Percentiles rank a stretch among this genome's conserved stretches.
Conservation (phyloP, 441 rosid species). For the Gossypium aridum region DNA sequence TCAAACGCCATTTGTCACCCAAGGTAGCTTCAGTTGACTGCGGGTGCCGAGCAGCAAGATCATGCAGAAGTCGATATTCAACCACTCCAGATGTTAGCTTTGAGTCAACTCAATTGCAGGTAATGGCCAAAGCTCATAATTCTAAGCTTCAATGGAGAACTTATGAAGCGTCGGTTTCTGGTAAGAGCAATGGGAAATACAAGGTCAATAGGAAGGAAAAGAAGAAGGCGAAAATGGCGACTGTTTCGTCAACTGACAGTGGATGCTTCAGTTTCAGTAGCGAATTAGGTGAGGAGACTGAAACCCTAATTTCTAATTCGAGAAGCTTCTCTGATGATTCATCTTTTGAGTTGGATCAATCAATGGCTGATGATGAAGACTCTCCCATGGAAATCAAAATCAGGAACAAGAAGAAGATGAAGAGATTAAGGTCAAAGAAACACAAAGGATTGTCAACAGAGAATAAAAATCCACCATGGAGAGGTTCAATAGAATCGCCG, state of each 20-base stretch:
- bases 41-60: slow-evolving; percentile 9
- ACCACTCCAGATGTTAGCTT: neutral
- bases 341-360: slow-evolving; percentile 14
- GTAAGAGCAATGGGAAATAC: slow-evolving; percentile 1
- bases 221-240: slow-evolving; percentile 1
- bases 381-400: neutral
- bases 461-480: slow-evolving; percentile 13
- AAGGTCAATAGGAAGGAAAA: neutral
- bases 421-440: slow-evolving; percentile 7
- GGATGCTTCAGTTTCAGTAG: slow-evolving; percentile 22
- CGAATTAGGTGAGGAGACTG: slow-evolving; percentile 13
- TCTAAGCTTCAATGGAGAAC: neutral
- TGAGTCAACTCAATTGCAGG: slow-evolving; percentile 2
- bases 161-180: slow-evolving; percentile 5
- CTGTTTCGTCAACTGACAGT: slow-evolving; percentile 13
- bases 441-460: slow-evolving; percentile 3
- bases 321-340: slow-evolving; percentile 18
- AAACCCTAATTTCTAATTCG: slow-evolving; percentile 10
- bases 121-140: neutral
- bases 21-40: slow-evolving; percentile 7
- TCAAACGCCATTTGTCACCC: slow-evolving; percentile 6
- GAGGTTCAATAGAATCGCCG: slow-evolving; percentile 9
- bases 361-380: neutral
- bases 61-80: neutral
- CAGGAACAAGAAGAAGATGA: slow-evolving; percentile 9